Evolutionary conservation across 192 early-diverging fungal genomes (phyloP).

Genomic region (Mycoemilia scoparia): DNA sequence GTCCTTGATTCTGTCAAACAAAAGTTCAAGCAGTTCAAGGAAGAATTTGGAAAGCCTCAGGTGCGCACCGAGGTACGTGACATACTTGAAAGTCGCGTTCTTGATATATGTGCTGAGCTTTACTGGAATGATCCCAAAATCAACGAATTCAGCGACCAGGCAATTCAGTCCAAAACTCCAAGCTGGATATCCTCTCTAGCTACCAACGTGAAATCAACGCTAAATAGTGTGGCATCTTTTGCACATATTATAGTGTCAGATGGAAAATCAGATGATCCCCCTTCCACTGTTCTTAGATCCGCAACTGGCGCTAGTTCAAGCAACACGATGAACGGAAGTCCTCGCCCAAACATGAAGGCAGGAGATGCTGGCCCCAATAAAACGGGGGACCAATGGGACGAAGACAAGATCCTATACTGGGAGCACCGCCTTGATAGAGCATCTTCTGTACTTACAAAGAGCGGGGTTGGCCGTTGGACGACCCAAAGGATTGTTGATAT

Average conservation of each 20-base stretch:
- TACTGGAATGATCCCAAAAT: slow-evolving; percentile 79
- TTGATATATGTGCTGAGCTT: slow-evolving; percentile 78
- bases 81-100: slow-evolving; percentile 77
- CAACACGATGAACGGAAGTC: too few species aligned
- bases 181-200: too few species aligned
- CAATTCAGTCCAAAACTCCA: slow-evolving; percentile 25
- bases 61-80: slow-evolving; percentile 75
- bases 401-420: slow-evolving; percentile 49
- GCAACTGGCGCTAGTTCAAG: too few species aligned
- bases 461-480: slow-evolving; percentile 75
- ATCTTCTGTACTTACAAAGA: slow-evolving; percentile 79
- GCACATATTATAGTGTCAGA: too few species aligned
- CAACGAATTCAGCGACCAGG: slow-evolving; percentile 41
- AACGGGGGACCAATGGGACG: slow-evolving; percentile 20
- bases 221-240: too few species aligned
- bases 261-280: too few species aligned
- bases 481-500: slow-evolving; percentile 87
- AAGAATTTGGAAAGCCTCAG: slow-evolving; percentile 83
- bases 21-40: slow-evolving; percentile 84
- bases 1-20: slow-evolving; percentile 85
- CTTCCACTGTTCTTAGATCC: too few species aligned
- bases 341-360: too few species aligned
- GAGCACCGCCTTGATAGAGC: slow-evolving; percentile 60
- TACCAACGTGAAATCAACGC: too few species aligned
- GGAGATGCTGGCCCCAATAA: too few species aligned